Evolutionary conservation across 1,284 basidiomycete genomes (phyloP).

Genomic region (Ganoderma leucocontextum): DNA sequence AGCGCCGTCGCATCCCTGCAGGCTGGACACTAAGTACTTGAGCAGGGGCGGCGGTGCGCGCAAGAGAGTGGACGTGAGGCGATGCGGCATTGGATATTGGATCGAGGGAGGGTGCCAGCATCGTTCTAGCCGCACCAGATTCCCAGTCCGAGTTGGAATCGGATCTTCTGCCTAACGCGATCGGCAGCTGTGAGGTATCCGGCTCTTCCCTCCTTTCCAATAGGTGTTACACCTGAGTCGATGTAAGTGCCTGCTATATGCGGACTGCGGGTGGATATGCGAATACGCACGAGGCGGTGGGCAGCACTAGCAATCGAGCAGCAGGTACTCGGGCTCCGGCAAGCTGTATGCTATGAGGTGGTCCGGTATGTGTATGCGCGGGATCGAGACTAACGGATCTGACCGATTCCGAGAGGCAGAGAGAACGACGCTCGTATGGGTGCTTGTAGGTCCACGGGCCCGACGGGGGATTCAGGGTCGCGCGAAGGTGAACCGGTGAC

Average conservation of each 20-base stretch:
- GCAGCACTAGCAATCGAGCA: conserved; percentile 2
- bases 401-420: background rate
- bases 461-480: conserved; percentile 1
- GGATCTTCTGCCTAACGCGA: background rate
- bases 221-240: background rate
- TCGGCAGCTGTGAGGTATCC: background rate
- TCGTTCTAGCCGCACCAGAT: conserved; percentile 1
- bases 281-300: background rate
- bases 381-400: conserved; percentile 5
- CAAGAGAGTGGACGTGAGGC: background rate
- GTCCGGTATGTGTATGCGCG: background rate
- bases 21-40: background rate
- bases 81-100: background rate
- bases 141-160: background rate
- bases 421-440: conserved; percentile 2
- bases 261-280: background rate
- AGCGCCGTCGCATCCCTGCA: background rate
- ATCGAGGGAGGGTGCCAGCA: background rate
- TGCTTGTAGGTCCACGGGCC: conserved; percentile 9
- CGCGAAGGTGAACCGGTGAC: background rate
- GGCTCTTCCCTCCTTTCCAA: background rate
- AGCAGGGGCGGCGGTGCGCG: background rate
- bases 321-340: background rate
- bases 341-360: background rate
- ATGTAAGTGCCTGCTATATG: background rate